Evolutionary conservation across 768 basidiomycete species (phyloP), one percentile per base, ranked within the genome.

Genomic region (Lyophyllum atratum): DNA sequence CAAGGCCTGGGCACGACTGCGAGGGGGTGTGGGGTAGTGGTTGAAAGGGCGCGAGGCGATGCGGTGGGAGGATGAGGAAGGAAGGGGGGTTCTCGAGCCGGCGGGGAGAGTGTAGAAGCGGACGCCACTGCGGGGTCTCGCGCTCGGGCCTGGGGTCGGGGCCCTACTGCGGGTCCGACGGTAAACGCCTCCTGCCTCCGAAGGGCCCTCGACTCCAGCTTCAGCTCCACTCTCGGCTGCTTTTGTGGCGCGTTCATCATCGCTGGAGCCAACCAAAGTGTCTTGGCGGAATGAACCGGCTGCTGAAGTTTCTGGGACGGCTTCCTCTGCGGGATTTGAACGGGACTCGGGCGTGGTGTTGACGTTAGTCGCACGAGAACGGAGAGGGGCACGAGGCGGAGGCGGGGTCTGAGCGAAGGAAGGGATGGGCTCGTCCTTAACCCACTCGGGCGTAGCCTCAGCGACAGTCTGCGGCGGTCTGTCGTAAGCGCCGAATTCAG

Each of bases 401-500:
- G n/a, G n/a, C n/a, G n/a, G n/a, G n/a, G n/a, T n/a, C 17, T 19
- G 19, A 3, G 42, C 34, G 3, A 11, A 11, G 33, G 25, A 26
- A 28, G n/a, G 25, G 28, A 33, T 5, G 29, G 29, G 15, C n/a
- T 1, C 19, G 15, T n/a, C n/a, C 21, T 7, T 7, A 33, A 34
- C 3, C 49, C 40, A 28, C 25, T n/a, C 28, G 4, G 60, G 54
- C 21, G 59, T 43, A 6, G 54, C 53, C 29, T 55, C 62, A 12
- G 49, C 56, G 1, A 45, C 19, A 7, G 59, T 60, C 49, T 17
- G 51, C 7, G 59, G 62, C 2, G 56, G 59, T 7, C 22, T 39
- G 34, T 54, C 28, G 22, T 47, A 48, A 22, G 53, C 48, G 21
- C 62, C 62, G 40, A 63, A 63, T 37, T 53, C 62, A 6, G 56